Percentiles rank a stretch among this genome's conserved stretches.
Conservation (phyloP, 2,329 filamentous ascomycete genomes). For the Aspergillus pseudonomiae region DNA sequence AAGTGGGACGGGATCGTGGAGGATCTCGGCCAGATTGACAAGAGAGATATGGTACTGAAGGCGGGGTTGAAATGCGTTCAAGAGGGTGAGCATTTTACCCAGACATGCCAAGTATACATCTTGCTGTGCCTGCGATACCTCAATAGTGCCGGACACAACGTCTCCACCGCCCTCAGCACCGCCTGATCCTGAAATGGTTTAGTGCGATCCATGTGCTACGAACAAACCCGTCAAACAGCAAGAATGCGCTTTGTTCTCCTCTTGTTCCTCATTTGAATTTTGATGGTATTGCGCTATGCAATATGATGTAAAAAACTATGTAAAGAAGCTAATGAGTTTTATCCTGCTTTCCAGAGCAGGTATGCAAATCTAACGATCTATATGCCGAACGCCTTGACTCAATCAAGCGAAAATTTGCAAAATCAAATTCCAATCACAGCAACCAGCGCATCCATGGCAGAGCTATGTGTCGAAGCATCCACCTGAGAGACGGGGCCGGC, state of each 20-base stretch:
- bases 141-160: neutral
- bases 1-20: neutral
- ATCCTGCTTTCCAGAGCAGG: neutral
- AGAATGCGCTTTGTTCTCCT: neutral
- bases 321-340: neutral
- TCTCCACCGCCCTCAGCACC: neutral
- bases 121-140: too few species aligned
- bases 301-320: neutral
- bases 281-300: neutral
- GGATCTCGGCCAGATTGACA: neutral
- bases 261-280: neutral
- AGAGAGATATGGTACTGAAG: neutral
- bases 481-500: constrained; percentile 60
- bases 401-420: neutral
- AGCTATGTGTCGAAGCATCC: constrained; percentile 64
- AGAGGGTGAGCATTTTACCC: neutral
- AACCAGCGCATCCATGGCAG: constrained; percentile 68
- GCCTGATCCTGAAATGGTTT: neutral
- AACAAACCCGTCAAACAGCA: neutral
- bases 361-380: neutral
- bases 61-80: neutral
- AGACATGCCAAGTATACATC: too few species aligned
- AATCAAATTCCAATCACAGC: constrained; percentile 49
- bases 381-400: neutral
- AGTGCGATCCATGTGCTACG: too few species aligned